Percentiles rank a stretch among this genome's conserved stretches.
These are phyloP conservation scores for Aureobasidium sp. DNA, from an alignment of 2,329 filamentous ascomycete species.

Conservation along the genomic window DNA sequence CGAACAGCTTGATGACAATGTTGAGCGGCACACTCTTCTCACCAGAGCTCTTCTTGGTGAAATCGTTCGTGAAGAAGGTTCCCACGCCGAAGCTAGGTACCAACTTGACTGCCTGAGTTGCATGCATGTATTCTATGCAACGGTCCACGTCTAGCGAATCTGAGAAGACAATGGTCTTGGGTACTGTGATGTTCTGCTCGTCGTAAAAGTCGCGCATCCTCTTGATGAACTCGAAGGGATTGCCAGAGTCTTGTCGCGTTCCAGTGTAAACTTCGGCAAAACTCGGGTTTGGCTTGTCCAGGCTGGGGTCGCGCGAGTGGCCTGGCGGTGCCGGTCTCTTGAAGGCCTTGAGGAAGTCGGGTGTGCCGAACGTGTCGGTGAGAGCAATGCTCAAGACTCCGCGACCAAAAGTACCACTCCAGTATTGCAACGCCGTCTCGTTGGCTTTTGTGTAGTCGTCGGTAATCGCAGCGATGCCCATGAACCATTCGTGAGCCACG, in stretches of 20 bases:
- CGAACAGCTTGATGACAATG: slow-evolving; percentile 95
- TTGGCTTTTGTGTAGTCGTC: slow-evolving; percentile 78
- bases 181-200: slow-evolving; percentile 60
- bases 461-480: slow-evolving; percentile 90
- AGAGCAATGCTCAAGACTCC: slow-evolving; percentile 74
- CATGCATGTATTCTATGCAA: slow-evolving; percentile 80
- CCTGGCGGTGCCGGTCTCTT: slow-evolving; percentile 50
- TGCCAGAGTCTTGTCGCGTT: slow-evolving; percentile 83
- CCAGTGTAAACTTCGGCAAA: slow-evolving; percentile 79
- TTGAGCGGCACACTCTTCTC: slow-evolving; percentile 87
- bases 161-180: slow-evolving; percentile 89
- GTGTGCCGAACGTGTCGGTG: slow-evolving; percentile 93
- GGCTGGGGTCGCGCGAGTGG: slow-evolving; percentile 13
- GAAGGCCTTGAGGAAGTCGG: slow-evolving; percentile 79
- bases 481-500: slow-evolving; percentile 97
- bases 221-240: slow-evolving; percentile 70
- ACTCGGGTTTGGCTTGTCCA: slow-evolving; percentile 33
- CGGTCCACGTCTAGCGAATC: slow-evolving; percentile 88
- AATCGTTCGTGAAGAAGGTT: slow-evolving; percentile 92
- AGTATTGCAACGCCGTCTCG: slow-evolving; percentile 74
- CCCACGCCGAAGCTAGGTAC: slow-evolving; percentile 86
- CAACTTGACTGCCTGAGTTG: slow-evolving; percentile 73
- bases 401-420: slow-evolving; percentile 84
- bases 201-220: slow-evolving; percentile 76
- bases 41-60: slow-evolving; percentile 58